Conservation (phyloP, 768 basidiomycete species). For the Lentinula aciculospora region DNA sequence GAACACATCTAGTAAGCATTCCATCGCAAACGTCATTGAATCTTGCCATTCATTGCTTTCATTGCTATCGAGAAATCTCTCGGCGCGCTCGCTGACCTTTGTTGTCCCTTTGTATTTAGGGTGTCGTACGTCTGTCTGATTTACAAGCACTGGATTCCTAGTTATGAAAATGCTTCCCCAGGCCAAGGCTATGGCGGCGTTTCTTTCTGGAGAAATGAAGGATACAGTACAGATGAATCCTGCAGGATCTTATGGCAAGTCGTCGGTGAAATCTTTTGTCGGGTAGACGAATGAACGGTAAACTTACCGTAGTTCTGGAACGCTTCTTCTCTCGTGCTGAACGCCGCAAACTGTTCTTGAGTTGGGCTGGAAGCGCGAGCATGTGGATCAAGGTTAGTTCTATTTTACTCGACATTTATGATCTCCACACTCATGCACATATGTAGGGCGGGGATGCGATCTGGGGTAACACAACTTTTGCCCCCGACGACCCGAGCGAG, state of each 20-base stretch:
- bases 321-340: constrained; percentile 90
- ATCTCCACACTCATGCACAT: neutral
- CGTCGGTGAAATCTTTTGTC: neutral
- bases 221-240: constrained; percentile 86
- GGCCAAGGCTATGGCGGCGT: constrained; percentile 94
- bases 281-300: neutral
- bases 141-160: neutral
- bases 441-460: constrained; percentile 71
- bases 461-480: constrained; percentile 73
- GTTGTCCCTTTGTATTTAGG: constrained; percentile 32
- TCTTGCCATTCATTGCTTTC: neutral
- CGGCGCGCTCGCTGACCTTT: neutral
- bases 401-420: neutral
- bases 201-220: constrained; percentile 76
- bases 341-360: constrained; percentile 83
- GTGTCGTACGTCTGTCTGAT: constrained; percentile 49
- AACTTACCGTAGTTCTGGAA: constrained; percentile 52
- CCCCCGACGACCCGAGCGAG: constrained; percentile 66
- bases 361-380: constrained; percentile 92
- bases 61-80: too few species aligned
- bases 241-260: constrained; percentile 67
- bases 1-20: constrained; percentile 70
- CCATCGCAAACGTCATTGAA: neutral
- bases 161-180: neutral
- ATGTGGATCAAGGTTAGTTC: constrained; percentile 82